These are phyloP conservation scores for Amphibolis antarctica DNA, from an alignment of 106 monocot species.

Conservation along the genomic window DNA sequence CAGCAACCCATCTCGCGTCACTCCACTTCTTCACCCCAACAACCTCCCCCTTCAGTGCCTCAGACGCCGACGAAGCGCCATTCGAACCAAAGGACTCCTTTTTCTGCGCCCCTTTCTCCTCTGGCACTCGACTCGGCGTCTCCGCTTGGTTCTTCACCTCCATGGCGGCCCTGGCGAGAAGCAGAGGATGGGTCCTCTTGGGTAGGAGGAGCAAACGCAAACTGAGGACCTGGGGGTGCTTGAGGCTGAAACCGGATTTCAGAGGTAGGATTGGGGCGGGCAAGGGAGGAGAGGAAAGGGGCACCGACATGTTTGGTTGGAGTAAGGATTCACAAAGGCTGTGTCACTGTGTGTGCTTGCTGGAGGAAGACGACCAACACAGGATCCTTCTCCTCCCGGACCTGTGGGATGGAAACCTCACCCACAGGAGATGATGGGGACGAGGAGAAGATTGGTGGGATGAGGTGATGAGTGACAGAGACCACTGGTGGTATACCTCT, in stretches of 20 bases:
- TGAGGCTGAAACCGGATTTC: constrained; percentile 55
- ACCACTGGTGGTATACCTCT: too few relatives aligned
- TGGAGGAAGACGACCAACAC: too few relatives aligned
- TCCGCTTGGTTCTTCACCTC: constrained; percentile 2
- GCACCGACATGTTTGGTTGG: constrained; percentile 56
- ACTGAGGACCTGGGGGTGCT: constrained; percentile 30
- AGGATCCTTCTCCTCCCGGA: too few relatives aligned
- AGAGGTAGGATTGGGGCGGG: neutral
- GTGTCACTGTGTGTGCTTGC: too few relatives aligned
- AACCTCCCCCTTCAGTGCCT: neutral
- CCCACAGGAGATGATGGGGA: too few relatives aligned
- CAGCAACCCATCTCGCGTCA: constrained; percentile 56
- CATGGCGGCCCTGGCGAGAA: neutral
- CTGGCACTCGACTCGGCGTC: neutral
- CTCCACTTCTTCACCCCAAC: constrained; percentile 17
- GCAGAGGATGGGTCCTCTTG: constrained; percentile 1
- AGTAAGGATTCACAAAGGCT: too few relatives aligned
- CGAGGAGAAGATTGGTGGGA: too few relatives aligned
- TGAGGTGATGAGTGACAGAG: too few relatives aligned
- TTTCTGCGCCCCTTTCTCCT: neutral
- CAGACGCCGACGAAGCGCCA: neutral
- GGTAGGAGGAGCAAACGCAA: neutral
- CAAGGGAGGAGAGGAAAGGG: neutral
- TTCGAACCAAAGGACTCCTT: neutral
- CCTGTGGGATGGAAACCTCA: too few relatives aligned